phyloP scores from a whole-genome alignment of 805 yeast genomes.

The Teunomyces cretensis region DNA sequence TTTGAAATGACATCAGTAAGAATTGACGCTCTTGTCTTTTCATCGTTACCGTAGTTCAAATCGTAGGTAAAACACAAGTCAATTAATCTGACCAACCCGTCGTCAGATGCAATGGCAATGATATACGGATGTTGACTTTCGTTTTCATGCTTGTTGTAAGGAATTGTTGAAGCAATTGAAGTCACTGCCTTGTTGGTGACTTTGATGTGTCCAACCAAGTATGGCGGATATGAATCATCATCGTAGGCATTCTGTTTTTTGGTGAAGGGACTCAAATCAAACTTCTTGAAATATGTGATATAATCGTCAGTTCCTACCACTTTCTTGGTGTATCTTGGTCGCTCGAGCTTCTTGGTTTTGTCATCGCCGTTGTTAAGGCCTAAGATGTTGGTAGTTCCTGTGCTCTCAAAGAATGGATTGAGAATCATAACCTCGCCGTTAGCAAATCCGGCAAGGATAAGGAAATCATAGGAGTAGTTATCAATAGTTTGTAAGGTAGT shows the following conservation, averaged over 20 bases:
- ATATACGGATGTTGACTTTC: conserved; percentile 36
- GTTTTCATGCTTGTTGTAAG: conserved; percentile 11
- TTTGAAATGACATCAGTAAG: conserved; percentile 57
- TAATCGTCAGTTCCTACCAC: conserved; percentile 27
- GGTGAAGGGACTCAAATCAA: conserved; percentile 34
- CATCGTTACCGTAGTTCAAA: conserved; percentile 21
- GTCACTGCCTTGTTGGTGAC: conserved; percentile 62
- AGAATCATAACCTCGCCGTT: conserved; percentile 61
- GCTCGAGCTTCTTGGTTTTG: conserved; percentile 5
- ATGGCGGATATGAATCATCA: conserved; percentile 8
- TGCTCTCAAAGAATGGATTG: conserved; percentile 26
- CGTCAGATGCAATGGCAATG: conserved; percentile 58
- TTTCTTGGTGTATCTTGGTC: conserved; percentile 12
- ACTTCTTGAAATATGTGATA: conserved; percentile 36
- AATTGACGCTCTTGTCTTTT: conserved; percentile 17
- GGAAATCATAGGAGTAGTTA: conserved; percentile 40
- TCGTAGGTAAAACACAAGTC: conserved; percentile 43
- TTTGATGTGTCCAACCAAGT: conserved; percentile 56
- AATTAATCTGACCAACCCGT: conserved; percentile 60
- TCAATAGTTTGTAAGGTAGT: conserved; percentile 20
- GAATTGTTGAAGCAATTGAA: conserved; percentile 33
- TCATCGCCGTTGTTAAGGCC: conserved; percentile 10
- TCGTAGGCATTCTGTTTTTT: conserved; percentile 6
- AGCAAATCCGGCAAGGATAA: conserved; percentile 59
- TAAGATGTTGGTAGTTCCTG: conserved; percentile 10